Percentiles rank a stretch among this genome's conserved stretches.
phyloP scores from a whole-genome alignment of 2,329 filamentous ascomycete species.

The Botrytis paeoniae region DNA sequence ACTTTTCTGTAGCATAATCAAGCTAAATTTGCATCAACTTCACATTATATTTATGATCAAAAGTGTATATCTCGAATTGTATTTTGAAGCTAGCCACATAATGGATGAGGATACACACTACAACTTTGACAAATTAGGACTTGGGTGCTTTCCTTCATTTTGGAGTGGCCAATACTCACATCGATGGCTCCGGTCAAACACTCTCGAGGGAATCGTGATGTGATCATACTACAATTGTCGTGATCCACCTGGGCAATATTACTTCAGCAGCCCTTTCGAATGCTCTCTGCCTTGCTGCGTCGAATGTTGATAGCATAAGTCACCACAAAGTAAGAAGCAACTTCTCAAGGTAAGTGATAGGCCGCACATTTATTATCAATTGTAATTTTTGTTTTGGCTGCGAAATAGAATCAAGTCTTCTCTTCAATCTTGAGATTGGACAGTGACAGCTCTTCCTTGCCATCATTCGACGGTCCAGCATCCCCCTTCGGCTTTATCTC shows the following conservation, averaged over 20 bases:
- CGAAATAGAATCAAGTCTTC: slow-evolving; percentile 31
- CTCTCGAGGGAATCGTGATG: not conserved
- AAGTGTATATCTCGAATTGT: not conserved
- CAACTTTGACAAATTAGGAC: not conserved
- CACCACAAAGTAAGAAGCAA: not conserved
- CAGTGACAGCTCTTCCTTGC: slow-evolving; percentile 24
- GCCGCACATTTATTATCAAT: not conserved
- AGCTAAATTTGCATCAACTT: slow-evolving; percentile 18
- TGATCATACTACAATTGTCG: not conserved
- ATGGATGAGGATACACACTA: not conserved
- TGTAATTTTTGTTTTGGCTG: not conserved
- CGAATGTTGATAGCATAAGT: not conserved
- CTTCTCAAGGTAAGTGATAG: not conserved
- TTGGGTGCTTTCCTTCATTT: not conserved
- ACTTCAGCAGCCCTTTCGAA: not conserved
- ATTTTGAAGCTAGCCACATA: not conserved
- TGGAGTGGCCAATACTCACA: not conserved
- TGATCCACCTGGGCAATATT: not conserved
- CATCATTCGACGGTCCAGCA: not conserved
- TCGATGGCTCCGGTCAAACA: not conserved
- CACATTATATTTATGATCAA: not conserved
- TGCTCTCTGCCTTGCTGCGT: not conserved
- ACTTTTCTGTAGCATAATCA: slow-evolving; percentile 34
- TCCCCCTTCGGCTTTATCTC: not conserved
- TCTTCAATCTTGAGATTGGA: slow-evolving; percentile 32